Evolutionary conservation across 345 rosid genomes (phyloP), one percentile per base, ranked within the genome.

Genomic region (Heritiera littoralis): DNA sequence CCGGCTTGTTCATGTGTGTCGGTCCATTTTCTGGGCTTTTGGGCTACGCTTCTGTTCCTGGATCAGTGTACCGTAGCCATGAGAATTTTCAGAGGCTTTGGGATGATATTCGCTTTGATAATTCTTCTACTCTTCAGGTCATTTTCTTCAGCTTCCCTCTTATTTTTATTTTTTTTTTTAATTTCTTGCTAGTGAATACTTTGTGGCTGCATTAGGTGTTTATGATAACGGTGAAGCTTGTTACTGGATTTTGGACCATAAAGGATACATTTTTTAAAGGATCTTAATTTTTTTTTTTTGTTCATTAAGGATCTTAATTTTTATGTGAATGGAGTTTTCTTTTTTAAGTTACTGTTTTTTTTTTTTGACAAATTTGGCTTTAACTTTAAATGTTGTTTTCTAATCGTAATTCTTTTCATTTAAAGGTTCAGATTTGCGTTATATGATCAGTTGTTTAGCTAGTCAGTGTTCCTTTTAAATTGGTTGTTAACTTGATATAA

Each of bases 11-110:
- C 80, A 84, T 92, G 92, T 95, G 96, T 67, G 90, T 92, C 72
- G 94, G 96, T 49, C 98, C 95, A 46, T 86, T 93, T 84, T 88
- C 98, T 10, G 86, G 88, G 18, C 85, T 90, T 18, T 78, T 89
- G 60, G 89, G 89, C 58, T 87, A 79, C 77, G 66, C 86, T 66
- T 59, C 84, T 60, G 64, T 80, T 78, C 96, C 98, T 72, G 96
- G 94, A 38, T 89, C 94, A 49, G 93, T 91, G 59, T 95, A 95
- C 59, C 89, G 95, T 65, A 95, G 97, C 87, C 92, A 89, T 72
- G 84, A 88, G 83, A 82, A 91, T 86, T 92, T 93, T 81, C 75
- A 67, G 60, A 87, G 87, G 83, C 90, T 95, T 35, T 89, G 93
- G 94, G 85, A 85, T 80, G 89, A 92, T 60, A 91, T 95, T 76